A percentile compares a stretch with the other conserved stretches of the same genome.
Conservation (phyloP, 2,329 filamentous ascomycete species). For the Pezicula carpinea region DNA sequence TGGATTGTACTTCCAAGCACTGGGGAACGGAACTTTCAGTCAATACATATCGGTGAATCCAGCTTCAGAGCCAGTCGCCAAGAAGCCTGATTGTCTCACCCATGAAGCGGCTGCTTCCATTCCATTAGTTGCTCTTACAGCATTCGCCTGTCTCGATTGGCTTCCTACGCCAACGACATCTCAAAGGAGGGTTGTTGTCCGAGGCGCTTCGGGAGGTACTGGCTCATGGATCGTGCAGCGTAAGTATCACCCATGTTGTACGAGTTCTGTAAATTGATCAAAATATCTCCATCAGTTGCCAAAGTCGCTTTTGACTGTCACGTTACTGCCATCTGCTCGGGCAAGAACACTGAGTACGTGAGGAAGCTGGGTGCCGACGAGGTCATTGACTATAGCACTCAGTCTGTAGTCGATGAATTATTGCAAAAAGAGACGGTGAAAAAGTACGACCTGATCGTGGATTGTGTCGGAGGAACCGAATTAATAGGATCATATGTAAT, state of each 20-base stretch:
- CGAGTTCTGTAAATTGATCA: neutral
- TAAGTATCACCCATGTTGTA: conserved; percentile 7
- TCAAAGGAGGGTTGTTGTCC: conserved; percentile 19
- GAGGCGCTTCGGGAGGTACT: conserved; percentile 26
- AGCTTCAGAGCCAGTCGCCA: conserved; percentile 17
- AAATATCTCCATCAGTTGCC: conserved; percentile 14
- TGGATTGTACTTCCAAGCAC: conserved; percentile 25
- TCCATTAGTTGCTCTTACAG: conserved; percentile 38
- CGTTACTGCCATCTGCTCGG: conserved; percentile 26
- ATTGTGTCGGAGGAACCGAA: conserved; percentile 19
- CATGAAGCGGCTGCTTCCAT: conserved; percentile 39
- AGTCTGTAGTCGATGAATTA: conserved; percentile 15
- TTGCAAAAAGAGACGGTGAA: conserved; percentile 3
- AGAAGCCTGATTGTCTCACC: conserved; percentile 36
- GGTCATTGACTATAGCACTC: conserved; percentile 24
- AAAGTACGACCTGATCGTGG: conserved; percentile 21
- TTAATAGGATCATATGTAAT: conserved; percentile 19
- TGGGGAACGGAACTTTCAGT: conserved; percentile 26
- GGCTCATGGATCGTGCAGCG: conserved; percentile 23
- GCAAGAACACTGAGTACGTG: conserved; percentile 22
- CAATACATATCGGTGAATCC: conserved; percentile 24
- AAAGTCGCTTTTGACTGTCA: conserved; percentile 23
- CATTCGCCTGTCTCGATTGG: conserved; percentile 28
- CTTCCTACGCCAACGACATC: conserved; percentile 12
- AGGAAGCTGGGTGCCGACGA: conserved; percentile 22